Percentiles rank a stretch among this genome's conserved stretches.
Conservation (phyloP, 2,329 filamentous ascomycete genomes). For the Fusarium sp. region DNA sequence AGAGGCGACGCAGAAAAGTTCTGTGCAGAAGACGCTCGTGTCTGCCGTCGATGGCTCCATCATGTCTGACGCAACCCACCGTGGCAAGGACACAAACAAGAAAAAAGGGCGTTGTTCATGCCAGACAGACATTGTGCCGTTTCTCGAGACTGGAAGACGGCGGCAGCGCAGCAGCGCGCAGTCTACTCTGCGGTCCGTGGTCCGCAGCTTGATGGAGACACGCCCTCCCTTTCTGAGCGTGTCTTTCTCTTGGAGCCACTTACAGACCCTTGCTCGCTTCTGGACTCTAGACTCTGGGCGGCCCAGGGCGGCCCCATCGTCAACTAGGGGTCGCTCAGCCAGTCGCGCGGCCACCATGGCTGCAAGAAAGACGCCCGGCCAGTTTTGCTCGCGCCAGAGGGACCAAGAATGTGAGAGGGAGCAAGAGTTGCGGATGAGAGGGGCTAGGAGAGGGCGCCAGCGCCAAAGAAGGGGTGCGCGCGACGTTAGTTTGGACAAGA, state of each 20-base stretch:
- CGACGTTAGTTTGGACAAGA: slow-evolving; percentile 5
- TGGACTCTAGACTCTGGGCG: slow-evolving; percentile 30
- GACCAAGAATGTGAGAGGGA: slow-evolving; percentile 24
- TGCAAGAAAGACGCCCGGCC: slow-evolving; percentile 27
- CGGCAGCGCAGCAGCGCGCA: slow-evolving; percentile 25
- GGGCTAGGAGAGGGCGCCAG: slow-evolving; percentile 12
- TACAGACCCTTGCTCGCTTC: slow-evolving; percentile 21
- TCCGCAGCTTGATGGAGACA: slow-evolving; percentile 23
- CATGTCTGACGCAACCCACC: slow-evolving; percentile 5
- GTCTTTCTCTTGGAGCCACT: slow-evolving; percentile 3
- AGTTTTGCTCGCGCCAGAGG: slow-evolving; percentile 29
- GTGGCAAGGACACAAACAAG: slow-evolving; percentile 2
- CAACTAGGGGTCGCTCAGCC: slow-evolving; percentile 25
- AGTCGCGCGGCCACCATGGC: slow-evolving; percentile 27
- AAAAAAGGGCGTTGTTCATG: neutral
- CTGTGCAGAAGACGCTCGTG: slow-evolving; percentile 1
- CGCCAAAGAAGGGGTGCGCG: slow-evolving; percentile 15
- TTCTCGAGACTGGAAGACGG: slow-evolving; percentile 28
- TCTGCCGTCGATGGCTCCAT: neutral
- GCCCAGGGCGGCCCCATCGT: slow-evolving; percentile 25
- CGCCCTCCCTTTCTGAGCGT: slow-evolving; percentile 6
- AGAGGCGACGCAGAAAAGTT: neutral
- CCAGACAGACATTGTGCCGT: slow-evolving; percentile 14
- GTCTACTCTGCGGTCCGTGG: slow-evolving; percentile 18
- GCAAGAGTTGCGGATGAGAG: slow-evolving; percentile 7